phyloP scores from a whole-genome alignment of 1,139 yeast genomes.

The Hemisphaericaspora xylofermentans region DNA sequence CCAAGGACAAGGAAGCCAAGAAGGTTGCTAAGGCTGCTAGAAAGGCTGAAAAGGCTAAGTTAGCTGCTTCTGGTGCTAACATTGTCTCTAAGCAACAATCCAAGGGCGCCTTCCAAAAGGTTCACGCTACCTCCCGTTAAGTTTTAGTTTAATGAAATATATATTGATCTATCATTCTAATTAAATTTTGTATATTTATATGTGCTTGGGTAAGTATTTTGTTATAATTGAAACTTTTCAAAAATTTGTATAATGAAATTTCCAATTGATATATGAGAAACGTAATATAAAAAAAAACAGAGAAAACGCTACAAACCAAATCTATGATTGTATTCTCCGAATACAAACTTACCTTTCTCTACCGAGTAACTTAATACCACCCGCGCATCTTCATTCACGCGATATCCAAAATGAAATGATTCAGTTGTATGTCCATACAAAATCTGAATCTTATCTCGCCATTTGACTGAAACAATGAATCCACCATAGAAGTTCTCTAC shows the following conservation, averaged over 20 bases:
- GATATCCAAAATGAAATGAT: slow-evolving; percentile 43
- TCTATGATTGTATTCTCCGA: slow-evolving; percentile 33
- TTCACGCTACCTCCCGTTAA: slow-evolving; percentile 96
- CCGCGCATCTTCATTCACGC: slow-evolving; percentile 17
- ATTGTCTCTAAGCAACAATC: slow-evolving; percentile 77
- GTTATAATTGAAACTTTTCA: slow-evolving; percentile 5
- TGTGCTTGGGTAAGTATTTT: slow-evolving; percentile 10
- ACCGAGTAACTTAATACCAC: slow-evolving; percentile 27
- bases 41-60: slow-evolving; percentile 91
- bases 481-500: slow-evolving; percentile 28
- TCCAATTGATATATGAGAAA: slow-evolving; percentile 6
- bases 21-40: slow-evolving; percentile 90
- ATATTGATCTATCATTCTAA: slow-evolving; percentile 12
- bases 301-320: not conserved
- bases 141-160: slow-evolving; percentile 14
- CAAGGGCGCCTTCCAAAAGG: slow-evolving; percentile 96
- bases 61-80: slow-evolving; percentile 71
- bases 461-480: slow-evolving; percentile 25
- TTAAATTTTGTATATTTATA: slow-evolving; percentile 22
- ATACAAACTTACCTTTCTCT: slow-evolving; percentile 26
- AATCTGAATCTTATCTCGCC: slow-evolving; percentile 17
- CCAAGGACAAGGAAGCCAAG: slow-evolving; percentile 94
- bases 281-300: slow-evolving; percentile 10
- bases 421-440: slow-evolving; percentile 46
- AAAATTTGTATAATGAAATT: slow-evolving; percentile 2